phyloP scores from a whole-genome alignment of 495 filamentous ascomycete species.

The Tuber brumale region DNA sequence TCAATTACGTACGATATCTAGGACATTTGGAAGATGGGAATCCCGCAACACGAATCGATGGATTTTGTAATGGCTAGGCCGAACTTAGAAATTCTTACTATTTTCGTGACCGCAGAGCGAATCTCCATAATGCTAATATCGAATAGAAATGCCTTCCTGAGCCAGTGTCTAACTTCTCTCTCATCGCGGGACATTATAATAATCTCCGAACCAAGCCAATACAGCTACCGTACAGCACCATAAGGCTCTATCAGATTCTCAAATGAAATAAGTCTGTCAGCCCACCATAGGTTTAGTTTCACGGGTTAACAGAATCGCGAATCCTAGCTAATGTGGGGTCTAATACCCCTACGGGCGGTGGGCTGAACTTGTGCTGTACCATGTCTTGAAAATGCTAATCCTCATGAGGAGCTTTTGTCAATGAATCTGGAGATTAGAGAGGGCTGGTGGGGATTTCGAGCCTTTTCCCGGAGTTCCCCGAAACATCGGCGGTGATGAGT shows the following conservation, averaged over 20 bases:
- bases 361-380: background rate
- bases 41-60: background rate
- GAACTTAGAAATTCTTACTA: background rate
- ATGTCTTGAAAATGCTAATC: background rate
- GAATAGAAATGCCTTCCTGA: background rate
- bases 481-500: background rate
- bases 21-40: background rate
- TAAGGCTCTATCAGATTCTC: background rate
- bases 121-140: background rate
- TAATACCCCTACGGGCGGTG: background rate
- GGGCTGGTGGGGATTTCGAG: background rate
- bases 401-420: background rate
- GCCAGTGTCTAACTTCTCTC: background rate
- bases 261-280: background rate
- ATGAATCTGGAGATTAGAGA: background rate
- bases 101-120: background rate
- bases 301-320: background rate
- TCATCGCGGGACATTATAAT: background rate
- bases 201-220: background rate
- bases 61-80: background rate
- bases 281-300: background rate
- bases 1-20: background rate
- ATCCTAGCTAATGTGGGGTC: background rate
- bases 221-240: background rate
- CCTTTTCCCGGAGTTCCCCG: background rate